Conservation (phyloP, 208 protist species). For the Giardia duodenalis region DNA sequence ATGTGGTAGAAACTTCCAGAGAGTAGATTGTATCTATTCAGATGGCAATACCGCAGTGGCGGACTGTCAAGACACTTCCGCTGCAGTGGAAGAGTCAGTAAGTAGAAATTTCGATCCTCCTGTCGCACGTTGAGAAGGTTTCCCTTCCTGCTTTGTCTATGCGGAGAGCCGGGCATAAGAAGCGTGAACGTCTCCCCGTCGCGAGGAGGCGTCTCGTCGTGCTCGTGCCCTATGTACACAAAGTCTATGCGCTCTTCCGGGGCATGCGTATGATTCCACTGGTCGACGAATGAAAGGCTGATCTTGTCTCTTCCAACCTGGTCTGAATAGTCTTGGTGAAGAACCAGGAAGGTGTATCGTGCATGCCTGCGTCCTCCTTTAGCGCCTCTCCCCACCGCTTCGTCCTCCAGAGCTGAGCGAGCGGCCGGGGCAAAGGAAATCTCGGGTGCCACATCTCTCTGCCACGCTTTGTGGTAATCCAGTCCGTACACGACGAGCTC, state of each 20-base stretch:
- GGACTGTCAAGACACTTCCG: no score
- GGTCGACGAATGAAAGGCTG: background rate
- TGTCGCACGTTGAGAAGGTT: no score
- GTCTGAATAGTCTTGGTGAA: background rate
- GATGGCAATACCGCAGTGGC: no score
- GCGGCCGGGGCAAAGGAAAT: background rate
- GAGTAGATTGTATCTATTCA: no score
- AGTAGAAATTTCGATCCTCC: no score
- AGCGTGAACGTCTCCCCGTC: background rate
- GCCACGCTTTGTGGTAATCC: no score
- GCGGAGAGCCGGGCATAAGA: background rate
- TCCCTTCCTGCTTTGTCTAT: background rate
- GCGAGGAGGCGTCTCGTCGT: background rate
- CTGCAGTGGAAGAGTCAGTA: no score
- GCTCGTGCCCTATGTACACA: background rate
- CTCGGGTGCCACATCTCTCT: no score
- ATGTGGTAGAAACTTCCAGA: no score
- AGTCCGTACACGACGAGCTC: background rate
- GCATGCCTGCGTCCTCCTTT: background rate
- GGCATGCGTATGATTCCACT: background rate
- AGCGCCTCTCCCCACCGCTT: no score
- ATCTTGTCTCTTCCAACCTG: background rate
- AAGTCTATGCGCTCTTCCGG: background rate
- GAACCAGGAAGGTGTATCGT: background rate
- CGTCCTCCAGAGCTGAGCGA: background rate